phyloP scores from a whole-genome alignment of 495 filamentous ascomycete genomes.

The Hypoxylon cercidicola region DNA sequence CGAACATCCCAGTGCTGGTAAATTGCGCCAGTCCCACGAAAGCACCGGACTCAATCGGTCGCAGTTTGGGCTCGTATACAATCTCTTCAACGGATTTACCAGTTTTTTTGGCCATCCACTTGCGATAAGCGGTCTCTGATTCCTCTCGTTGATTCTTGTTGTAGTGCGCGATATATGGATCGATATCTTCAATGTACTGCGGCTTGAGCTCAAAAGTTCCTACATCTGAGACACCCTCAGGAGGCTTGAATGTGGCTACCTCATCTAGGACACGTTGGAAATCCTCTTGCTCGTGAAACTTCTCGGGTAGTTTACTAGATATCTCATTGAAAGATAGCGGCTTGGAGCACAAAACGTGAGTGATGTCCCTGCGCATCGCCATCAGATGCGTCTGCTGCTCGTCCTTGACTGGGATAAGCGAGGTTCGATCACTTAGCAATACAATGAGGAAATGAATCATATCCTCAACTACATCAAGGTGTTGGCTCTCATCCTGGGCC shows the following conservation, averaged over 20 bases:
- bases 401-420: conserved; percentile 76
- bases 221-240: conserved; percentile 90
- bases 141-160: conserved; percentile 98
- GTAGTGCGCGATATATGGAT: conserved; percentile 95
- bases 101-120: conserved; percentile 86
- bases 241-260: conserved; percentile 87
- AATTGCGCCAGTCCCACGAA: conserved; percentile 81
- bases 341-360: conserved; percentile 94
- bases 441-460: conserved; percentile 94
- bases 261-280: conserved; percentile 84
- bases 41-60: conserved; percentile 76
- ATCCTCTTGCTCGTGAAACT: conserved; percentile 81
- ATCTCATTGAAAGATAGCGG: conserved; percentile 94
- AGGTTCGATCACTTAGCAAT: conserved; percentile 85
- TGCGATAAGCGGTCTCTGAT: conserved; percentile 86
- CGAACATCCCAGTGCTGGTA: conserved; percentile 84
- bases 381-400: conserved; percentile 71
- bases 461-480: conserved; percentile 93
- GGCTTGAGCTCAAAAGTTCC: conserved; percentile 94
- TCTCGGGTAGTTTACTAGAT: conserved; percentile 80
- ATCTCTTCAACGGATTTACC: conserved; percentile 83
- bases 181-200: conserved; percentile 82
- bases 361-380: conserved; percentile 86
- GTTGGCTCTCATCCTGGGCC: conserved; percentile 83
- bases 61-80: conserved; percentile 91